These are phyloP conservation scores for Mycena albidolilacea DNA, from an alignment of 768 basidiomycete genomes.

Conservation along the genomic window DNA sequence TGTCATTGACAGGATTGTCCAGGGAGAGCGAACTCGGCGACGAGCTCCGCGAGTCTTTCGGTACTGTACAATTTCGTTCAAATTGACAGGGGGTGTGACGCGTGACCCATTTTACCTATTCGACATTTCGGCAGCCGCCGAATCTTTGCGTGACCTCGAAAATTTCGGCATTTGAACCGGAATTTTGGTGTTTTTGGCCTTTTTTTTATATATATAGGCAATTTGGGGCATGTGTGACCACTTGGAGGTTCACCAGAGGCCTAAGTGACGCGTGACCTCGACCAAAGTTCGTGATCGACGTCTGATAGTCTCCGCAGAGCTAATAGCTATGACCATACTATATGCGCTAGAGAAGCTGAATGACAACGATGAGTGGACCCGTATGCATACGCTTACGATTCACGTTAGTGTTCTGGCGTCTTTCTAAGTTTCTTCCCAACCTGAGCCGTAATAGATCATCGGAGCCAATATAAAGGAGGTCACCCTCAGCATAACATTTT, in stretches of 20 bases:
- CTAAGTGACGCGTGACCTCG: no score
- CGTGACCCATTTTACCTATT: no score
- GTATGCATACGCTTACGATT: constrained; percentile 47
- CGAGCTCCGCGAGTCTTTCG: constrained; percentile 34
- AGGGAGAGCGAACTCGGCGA: constrained; percentile 48
- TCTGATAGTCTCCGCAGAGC: constrained; percentile 49
- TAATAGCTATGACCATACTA: constrained; percentile 52
- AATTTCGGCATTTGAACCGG: no score
- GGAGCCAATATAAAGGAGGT: constrained; percentile 40
- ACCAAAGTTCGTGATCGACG: no score
- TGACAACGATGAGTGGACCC: constrained; percentile 47
- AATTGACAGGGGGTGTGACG: no score
- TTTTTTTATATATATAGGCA: no score
- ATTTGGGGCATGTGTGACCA: no score
- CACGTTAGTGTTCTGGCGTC: constrained; percentile 44
- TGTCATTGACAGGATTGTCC: constrained; percentile 42
- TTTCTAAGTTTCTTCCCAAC: neutral
- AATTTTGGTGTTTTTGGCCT: no score
- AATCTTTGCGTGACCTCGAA: no score
- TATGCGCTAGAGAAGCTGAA: constrained; percentile 51
- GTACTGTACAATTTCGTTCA: no score
- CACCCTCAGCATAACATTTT: constrained; percentile 27
- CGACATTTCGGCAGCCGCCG: no score
- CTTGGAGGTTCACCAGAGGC: no score
- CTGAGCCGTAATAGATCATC: constrained; percentile 38